Evolutionary conservation across 1,139 yeast species (phyloP), one percentile per base, ranked within the genome.

Genomic region (Candida albicans): DNA sequence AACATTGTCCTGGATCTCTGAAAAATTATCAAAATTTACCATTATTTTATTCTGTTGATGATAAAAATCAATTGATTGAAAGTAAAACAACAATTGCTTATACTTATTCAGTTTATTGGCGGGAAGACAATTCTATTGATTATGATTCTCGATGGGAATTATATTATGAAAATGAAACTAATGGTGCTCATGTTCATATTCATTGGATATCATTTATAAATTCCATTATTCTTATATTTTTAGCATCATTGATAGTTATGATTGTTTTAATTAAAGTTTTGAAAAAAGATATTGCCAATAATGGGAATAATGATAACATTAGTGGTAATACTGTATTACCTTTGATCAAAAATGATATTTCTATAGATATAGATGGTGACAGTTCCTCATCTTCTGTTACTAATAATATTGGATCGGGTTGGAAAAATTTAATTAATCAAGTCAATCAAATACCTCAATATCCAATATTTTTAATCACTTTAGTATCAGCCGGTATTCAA

Each of bases 21-120:
- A 81, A 76, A 51, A 64, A 76, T 54, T 84, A 73, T 58, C 67
- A 75, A 37, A 79, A 82, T 52, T 79, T 72, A 53, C 79, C 82
- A 37, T 54, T 85, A 10, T 56, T 55, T 3, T 48, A 58, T 26
- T 48, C 55, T 13, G 51, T 53, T 22, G 55, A 53, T 42, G 45
- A 48, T 8, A 46, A 53, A 10, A 64, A 62, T 26, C 50, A 56
- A n/a, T 46, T 54, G 18, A 43, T 52, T 1, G 50, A 55, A 24
- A 45, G 52, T 12, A 67, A 68, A 37, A 60, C 69, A 1, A 55
- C 71, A 7, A 79, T 89, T 37, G 90, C 93, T 8, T 89, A 81
- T 64, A 86, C 96, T 1, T 90, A 89, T 57, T 80, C 96, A 0
- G 91, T 90, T 3, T 86, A 86, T 59, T 90, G 96, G 95, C 73